phyloP scores from a whole-genome alignment of 1,284 basidiomycete species.

The Ustilago crameri region DNA sequence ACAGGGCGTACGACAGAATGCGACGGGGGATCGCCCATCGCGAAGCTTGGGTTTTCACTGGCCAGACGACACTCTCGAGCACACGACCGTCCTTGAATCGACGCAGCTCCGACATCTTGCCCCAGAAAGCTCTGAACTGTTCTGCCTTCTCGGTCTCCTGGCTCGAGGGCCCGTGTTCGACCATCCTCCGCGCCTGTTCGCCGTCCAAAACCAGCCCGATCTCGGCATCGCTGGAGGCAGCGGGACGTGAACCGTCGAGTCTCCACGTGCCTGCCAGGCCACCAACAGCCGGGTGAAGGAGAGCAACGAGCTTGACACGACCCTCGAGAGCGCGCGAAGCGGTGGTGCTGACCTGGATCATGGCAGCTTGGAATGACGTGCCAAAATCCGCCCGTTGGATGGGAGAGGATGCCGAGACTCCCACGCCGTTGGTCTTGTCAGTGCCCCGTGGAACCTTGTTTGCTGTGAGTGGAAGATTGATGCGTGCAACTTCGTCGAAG shows the following conservation, averaged over 20 bases:
- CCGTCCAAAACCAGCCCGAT: conserved; percentile 52
- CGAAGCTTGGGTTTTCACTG: conserved; percentile 54
- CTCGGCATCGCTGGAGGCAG: conserved; percentile 47
- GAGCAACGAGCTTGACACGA: conserved; percentile 45
- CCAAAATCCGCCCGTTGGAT: conserved; percentile 51
- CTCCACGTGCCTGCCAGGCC: conserved; percentile 43
- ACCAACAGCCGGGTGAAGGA: conserved; percentile 41
- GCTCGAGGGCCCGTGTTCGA: conserved; percentile 71
- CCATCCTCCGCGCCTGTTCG: conserved; percentile 62
- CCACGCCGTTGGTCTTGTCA: conserved; percentile 13
- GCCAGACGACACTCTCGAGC: conserved; percentile 92
- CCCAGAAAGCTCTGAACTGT: conserved; percentile 88
- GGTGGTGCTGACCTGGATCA: conserved; percentile 48
- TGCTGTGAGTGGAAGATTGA: conserved; percentile 30
- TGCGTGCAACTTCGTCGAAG: conserved; percentile 68
- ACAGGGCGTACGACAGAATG: conserved; percentile 80
- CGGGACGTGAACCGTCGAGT: conserved; percentile 30
- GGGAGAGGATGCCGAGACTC: conserved; percentile 21
- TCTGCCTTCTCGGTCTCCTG: conserved; percentile 70
- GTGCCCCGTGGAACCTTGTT: conserved; percentile 1
- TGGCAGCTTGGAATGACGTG: conserved; percentile 40
- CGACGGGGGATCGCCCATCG: conserved; percentile 80
- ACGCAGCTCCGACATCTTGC: conserved; percentile 88
- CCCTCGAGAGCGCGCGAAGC: conserved; percentile 48
- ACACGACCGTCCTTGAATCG: conserved; percentile 97